phyloP scores from a whole-genome alignment of 2,329 filamentous ascomycete genomes.

The Septoria linicola region DNA sequence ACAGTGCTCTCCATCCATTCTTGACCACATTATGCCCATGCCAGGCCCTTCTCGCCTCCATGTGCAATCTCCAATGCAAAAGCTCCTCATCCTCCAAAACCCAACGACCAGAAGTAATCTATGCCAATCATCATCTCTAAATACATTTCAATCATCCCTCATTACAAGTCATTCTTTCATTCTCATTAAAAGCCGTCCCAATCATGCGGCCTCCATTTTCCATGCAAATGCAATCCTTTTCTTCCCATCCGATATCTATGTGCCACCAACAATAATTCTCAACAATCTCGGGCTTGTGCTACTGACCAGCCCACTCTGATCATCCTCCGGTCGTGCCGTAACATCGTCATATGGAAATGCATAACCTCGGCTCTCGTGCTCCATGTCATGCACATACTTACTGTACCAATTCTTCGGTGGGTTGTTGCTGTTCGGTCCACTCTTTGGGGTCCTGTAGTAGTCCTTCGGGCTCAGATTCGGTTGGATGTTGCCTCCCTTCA shows the following conservation, averaged over 20 bases:
- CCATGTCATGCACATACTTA: slow-evolving; percentile 59
- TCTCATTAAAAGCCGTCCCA: no score
- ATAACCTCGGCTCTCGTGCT: slow-evolving; percentile 62
- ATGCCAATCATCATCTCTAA: no score
- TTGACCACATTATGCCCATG: no score
- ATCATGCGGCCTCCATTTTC: no score
- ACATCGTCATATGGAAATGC: slow-evolving; percentile 71
- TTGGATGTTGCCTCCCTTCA: slow-evolving; percentile 48
- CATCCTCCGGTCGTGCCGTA: slow-evolving; percentile 39
- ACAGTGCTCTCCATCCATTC: no score
- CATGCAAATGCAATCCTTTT: no score
- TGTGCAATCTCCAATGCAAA: no score
- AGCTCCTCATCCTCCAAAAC: no score
- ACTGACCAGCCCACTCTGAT: slow-evolving; percentile 53
- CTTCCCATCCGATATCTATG: background rate
- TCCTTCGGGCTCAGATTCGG: slow-evolving; percentile 40
- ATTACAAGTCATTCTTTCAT: no score
- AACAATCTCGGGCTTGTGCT: slow-evolving; percentile 45
- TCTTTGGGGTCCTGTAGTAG: slow-evolving; percentile 45
- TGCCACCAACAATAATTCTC: slow-evolving; percentile 50
- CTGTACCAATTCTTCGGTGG: slow-evolving; percentile 54
- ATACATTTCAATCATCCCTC: no score
- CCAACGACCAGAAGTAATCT: no score
- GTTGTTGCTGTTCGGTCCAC: slow-evolving; percentile 30
- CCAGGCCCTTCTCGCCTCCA: no score